A percentile compares a stretch with the other conserved stretches of the same genome.
Evolutionary conservation across 805 yeast genomes (phyloP).

Genomic region (Nakazawaea laoshanensis): DNA sequence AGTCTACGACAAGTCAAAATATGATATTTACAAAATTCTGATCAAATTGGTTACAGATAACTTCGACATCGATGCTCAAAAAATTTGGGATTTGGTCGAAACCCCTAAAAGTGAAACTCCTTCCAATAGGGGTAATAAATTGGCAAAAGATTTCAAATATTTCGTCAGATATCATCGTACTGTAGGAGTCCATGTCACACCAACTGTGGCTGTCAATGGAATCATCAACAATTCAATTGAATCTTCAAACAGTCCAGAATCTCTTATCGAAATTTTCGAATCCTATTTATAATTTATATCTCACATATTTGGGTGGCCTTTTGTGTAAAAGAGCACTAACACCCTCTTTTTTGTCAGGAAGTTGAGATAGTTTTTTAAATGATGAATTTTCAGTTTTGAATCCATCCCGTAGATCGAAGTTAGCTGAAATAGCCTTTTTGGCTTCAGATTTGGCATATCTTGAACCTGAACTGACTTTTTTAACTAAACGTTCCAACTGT

Average conservation of each 20-base stretch:
- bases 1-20: slow-evolving; percentile 43
- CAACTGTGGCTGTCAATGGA: slow-evolving; percentile 70
- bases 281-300: slow-evolving; percentile 13
- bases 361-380: slow-evolving; percentile 38
- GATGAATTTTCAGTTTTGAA: slow-evolving; percentile 31
- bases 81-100: slow-evolving; percentile 23
- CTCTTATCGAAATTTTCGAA: slow-evolving; percentile 31
- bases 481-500: slow-evolving; percentile 36
- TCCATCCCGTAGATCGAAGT: slow-evolving; percentile 28
- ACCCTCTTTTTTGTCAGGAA: slow-evolving; percentile 38
- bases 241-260: slow-evolving; percentile 48
- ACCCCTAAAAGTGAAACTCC: slow-evolving; percentile 24
- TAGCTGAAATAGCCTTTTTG: slow-evolving; percentile 33
- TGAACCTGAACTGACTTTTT: slow-evolving; percentile 29
- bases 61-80: slow-evolving; percentile 27
- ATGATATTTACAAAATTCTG: slow-evolving; percentile 44
- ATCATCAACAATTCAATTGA: slow-evolving; percentile 48
- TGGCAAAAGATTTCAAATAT: slow-evolving; percentile 59
- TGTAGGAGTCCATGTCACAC: slow-evolving; percentile 78
- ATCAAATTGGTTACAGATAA: slow-evolving; percentile 36
- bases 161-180: slow-evolving; percentile 69
- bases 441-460: slow-evolving; percentile 36
- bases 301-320: slow-evolving; percentile 27
- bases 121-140: slow-evolving; percentile 48
- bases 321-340: slow-evolving; percentile 43